Percentiles rank a stretch among this genome's conserved stretches.
These are phyloP conservation scores for Quercus aquifolioides DNA, from an alignment of 306 rosid genomes.

Conservation along the genomic window DNA sequence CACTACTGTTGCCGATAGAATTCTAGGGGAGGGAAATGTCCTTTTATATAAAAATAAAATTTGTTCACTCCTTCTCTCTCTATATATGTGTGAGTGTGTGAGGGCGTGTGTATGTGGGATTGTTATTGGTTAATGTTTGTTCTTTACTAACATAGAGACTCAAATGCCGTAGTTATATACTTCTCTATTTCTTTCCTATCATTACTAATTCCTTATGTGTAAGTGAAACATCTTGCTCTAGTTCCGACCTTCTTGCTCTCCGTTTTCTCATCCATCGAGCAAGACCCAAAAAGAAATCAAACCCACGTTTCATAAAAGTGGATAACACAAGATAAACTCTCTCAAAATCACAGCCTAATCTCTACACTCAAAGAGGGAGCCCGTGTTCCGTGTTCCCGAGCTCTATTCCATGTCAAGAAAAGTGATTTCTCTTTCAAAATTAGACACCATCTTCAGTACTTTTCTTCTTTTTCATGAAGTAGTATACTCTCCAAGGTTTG, in stretches of 20 bases:
- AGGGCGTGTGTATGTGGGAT: conserved; percentile 17
- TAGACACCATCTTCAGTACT: neutral
- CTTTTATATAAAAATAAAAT: neutral
- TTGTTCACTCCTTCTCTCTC: conserved; percentile 5
- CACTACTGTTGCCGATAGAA: neutral
- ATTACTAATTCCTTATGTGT: neutral
- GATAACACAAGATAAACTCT: conserved; percentile 7
- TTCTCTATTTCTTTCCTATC: neutral
- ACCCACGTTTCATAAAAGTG: conserved; percentile 11
- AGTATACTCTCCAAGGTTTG: neutral
- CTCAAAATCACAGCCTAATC: conserved; percentile 7
- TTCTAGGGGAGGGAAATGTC: conserved; percentile 29
- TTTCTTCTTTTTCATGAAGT: neutral
- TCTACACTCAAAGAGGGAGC: neutral
- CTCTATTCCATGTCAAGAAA: neutral
- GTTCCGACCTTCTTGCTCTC: neutral
- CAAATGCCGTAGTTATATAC: too few species aligned
- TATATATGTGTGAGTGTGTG: neutral
- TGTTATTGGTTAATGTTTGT: conserved; percentile 51
- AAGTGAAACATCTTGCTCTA: neutral
- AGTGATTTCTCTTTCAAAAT: neutral
- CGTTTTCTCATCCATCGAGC: conserved; percentile 19
- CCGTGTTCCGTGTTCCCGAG: neutral
- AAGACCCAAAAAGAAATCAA: conserved; percentile 10
- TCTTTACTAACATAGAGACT: conserved; percentile 6